Evolutionary conservation across 2,329 filamentous ascomycete genomes (phyloP).

Genomic region (Dactylellina sp.): DNA sequence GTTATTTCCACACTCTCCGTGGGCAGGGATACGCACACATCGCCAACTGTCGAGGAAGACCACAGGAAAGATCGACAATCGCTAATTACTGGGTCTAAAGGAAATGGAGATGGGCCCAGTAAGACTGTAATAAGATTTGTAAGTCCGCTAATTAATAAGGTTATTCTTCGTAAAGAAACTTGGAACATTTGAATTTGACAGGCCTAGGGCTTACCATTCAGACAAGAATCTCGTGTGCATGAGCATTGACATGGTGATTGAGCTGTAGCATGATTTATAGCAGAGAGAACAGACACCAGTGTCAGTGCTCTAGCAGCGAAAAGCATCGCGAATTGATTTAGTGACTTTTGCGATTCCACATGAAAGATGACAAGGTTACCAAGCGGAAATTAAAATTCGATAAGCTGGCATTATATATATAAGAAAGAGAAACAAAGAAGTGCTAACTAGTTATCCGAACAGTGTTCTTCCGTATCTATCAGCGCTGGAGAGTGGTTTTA

Average conservation of each 20-base stretch:
- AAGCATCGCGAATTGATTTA: not conserved
- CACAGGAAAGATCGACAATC: conserved; percentile 39
- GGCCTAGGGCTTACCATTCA: conserved; percentile 1
- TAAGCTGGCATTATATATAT: no score
- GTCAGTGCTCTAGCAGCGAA: not conserved
- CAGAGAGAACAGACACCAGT: not conserved
- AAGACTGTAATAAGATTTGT: conserved; percentile 3
- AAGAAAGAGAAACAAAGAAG: no score
- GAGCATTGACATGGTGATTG: conserved; percentile 10
- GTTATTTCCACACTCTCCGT: not conserved
- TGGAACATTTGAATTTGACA: not conserved
- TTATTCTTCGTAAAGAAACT: not conserved
- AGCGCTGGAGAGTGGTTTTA: no score
- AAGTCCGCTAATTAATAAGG: not conserved
- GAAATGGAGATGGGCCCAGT: conserved; percentile 7
- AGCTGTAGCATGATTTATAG: not conserved
- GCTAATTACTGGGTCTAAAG: conserved; percentile 3
- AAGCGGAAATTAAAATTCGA: no score
- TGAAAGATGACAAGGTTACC: no score
- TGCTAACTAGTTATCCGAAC: no score
- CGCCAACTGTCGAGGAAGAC: conserved; percentile 18
- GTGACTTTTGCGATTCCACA: no score
- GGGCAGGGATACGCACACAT: not conserved
- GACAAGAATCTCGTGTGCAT: conserved; percentile 4
- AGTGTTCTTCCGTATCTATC: no score